Conservation (phyloP, 2,329 filamentous ascomycete species). For the Endoconidiophora polonica region DNA sequence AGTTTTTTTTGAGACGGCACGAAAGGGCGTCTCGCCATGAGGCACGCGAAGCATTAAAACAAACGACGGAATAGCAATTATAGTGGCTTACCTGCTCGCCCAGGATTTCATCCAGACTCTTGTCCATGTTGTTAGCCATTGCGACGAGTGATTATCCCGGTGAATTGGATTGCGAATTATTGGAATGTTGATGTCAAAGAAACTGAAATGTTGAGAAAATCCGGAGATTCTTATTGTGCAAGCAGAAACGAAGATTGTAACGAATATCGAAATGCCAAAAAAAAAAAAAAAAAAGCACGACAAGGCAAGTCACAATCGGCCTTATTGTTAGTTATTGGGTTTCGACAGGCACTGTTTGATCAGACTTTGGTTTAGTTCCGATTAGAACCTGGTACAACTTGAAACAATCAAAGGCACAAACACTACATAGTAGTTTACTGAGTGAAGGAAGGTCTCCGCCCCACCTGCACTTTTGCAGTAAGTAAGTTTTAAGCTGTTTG, state of each 20-base stretch:
- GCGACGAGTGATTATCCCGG: slow-evolving; percentile 4
- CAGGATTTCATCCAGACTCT: slow-evolving; percentile 40
- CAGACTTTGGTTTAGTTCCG: background rate
- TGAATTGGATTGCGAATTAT: background rate
- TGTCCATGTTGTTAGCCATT: slow-evolving; percentile 32
- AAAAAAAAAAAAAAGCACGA: background rate
- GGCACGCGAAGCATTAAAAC: background rate
- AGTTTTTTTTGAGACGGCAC: background rate
- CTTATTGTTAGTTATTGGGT: too few relatives aligned
- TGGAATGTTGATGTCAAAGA: background rate
- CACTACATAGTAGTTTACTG: too few relatives aligned
- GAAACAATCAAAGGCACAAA: background rate
- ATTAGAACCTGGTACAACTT: slow-evolving; percentile 2
- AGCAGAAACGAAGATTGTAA: background rate
- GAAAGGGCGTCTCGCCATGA: background rate
- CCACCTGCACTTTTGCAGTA: too few relatives aligned
- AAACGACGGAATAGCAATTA: background rate
- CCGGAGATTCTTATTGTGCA: background rate
- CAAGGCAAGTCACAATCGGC: background rate
- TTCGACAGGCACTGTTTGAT: background rate
- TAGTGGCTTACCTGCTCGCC: slow-evolving; percentile 27
- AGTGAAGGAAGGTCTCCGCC: too few relatives aligned
- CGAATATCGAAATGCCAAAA: slow-evolving; percentile 7
- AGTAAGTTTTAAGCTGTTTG: too few relatives aligned
- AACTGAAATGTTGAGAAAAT: background rate